Conservation (phyloP, 2,329 filamentous ascomycete genomes). For the Ceratocystis papillata region DNA sequence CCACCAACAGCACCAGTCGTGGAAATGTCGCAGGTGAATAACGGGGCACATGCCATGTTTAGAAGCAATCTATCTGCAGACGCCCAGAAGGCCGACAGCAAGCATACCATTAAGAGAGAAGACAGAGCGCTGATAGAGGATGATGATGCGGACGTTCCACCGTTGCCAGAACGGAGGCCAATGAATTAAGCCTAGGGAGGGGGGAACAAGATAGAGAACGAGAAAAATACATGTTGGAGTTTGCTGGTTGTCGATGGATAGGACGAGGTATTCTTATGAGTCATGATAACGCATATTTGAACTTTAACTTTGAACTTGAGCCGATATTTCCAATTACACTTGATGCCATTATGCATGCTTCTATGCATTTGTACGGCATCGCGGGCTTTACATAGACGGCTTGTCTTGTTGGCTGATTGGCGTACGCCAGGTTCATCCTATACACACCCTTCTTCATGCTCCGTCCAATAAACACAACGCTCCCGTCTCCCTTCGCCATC, state of each 20-base stretch:
- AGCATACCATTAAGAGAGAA: background rate
- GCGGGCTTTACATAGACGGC: no score
- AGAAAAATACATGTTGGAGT: conserved; percentile 2
- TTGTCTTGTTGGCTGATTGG: no score
- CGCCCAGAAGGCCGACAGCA: background rate
- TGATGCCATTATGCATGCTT: no score
- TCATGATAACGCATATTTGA: background rate
- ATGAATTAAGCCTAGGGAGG: background rate
- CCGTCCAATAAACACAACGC: no score
- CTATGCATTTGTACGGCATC: no score
- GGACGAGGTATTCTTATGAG: background rate
- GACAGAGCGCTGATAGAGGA: background rate
- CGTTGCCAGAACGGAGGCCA: conserved; percentile 19
- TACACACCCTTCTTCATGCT: background rate
- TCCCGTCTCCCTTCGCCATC: background rate
- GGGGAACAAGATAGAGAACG: background rate
- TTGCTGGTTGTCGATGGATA: no score
- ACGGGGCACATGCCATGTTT: conserved; percentile 3
- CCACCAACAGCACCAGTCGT: background rate
- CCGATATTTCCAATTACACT: no score
- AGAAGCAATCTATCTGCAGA: background rate
- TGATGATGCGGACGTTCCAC: conserved; percentile 11
- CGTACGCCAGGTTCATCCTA: background rate
- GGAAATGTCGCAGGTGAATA: conserved; percentile 16
- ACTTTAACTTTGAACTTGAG: no score